Evolutionary conservation across 257 asterid genomes (phyloP).

Genomic region (Solanum peruvianum): DNA sequence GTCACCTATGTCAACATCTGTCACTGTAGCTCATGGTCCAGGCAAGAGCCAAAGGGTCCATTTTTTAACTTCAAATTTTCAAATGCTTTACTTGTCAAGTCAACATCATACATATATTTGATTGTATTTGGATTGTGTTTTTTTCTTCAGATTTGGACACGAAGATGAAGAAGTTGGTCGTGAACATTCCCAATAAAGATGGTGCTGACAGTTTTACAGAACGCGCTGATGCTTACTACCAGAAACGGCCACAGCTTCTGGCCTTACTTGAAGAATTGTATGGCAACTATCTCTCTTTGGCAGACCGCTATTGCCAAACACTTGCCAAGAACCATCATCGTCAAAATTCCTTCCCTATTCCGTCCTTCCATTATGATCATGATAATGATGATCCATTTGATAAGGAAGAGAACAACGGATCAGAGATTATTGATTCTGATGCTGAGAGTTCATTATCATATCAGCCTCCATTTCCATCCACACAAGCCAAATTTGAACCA

Average conservation of each 20-base stretch:
- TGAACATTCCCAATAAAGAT: constrained; percentile 19
- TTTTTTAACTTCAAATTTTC: neutral
- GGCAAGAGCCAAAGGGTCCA: neutral
- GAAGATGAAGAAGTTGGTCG: constrained; percentile 45
- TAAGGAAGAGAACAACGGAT: constrained; percentile 15
- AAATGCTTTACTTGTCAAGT: neutral
- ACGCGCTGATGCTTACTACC: constrained; percentile 72
- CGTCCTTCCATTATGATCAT: constrained; percentile 12
- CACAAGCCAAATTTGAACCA: constrained; percentile 17
- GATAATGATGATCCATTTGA: constrained; percentile 17
- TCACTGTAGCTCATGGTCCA: neutral
- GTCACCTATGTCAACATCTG: neutral
- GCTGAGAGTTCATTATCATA: constrained; percentile 61
- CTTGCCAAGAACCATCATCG: constrained; percentile 49
- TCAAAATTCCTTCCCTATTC: constrained; percentile 42
- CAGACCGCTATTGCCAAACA: constrained; percentile 69
- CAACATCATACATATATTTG: neutral
- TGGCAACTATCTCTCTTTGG: constrained; percentile 65
- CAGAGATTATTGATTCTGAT: constrained; percentile 51
- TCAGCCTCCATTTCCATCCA: constrained; percentile 18
- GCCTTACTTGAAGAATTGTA: constrained; percentile 65
- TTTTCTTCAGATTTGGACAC: constrained; percentile 78
- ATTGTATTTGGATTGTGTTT: neutral
- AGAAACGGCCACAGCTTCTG: constrained; percentile 75
- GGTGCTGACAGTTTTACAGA: constrained; percentile 50